Evolutionary conservation across 306 rosid genomes (phyloP).

Genomic region (Quercus ilex): DNA sequence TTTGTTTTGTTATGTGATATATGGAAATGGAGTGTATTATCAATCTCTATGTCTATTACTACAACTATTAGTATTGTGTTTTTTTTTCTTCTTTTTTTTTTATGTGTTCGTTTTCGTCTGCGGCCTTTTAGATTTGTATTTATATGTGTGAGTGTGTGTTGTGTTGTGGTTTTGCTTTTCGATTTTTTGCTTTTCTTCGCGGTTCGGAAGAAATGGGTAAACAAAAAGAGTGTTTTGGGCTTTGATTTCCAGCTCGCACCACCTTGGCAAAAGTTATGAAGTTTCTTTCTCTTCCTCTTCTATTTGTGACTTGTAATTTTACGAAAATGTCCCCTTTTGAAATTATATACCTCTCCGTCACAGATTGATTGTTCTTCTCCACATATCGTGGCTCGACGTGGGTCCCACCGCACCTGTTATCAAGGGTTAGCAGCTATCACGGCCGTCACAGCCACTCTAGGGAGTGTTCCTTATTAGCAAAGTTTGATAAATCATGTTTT

Average conservation of each 20-base stretch:
- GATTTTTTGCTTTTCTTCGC: background rate
- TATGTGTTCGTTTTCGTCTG: no score
- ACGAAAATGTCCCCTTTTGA: background rate
- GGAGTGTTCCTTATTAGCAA: no score
- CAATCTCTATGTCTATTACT: no score
- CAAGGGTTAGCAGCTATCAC: background rate
- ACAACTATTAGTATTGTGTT: no score
- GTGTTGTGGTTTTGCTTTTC: background rate
- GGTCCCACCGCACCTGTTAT: background rate
- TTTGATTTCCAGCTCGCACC: constrained; percentile 1
- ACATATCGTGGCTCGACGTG: background rate
- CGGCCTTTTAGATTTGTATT: background rate
- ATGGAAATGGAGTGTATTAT: no score
- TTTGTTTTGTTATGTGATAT: background rate
- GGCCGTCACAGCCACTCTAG: background rate
- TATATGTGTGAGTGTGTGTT: background rate
- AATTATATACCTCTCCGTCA: background rate
- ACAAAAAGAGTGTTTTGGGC: background rate
- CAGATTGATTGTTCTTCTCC: background rate
- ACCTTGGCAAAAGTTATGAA: background rate
- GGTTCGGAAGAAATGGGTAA: background rate
- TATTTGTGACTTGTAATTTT: background rate
- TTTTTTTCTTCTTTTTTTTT: no score
- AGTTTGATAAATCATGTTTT: no score
- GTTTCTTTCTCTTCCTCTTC: background rate